These are phyloP conservation scores for Rutstroemia sp. DNA, from an alignment of 2,329 filamentous ascomycete genomes.

Conservation along the genomic window DNA sequence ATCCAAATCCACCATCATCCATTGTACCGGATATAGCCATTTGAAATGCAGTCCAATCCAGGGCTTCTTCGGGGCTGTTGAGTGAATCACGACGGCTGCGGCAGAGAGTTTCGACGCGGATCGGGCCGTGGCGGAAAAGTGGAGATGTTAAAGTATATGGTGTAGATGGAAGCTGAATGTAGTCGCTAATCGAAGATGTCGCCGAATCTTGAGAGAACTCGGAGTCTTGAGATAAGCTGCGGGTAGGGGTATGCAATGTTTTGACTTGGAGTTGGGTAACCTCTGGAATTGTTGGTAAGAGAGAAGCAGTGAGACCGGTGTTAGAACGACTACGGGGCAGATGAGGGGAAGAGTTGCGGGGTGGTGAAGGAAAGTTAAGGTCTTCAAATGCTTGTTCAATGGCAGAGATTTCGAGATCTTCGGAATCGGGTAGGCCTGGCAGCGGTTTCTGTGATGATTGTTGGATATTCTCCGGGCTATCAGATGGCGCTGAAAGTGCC, in stretches of 20 bases:
- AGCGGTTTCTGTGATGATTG: background rate
- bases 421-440: background rate
- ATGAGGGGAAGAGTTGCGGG: conserved; percentile 29
- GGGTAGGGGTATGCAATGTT: background rate
- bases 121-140: conserved; percentile 46
- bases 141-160: conserved; percentile 43
- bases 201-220: conserved; percentile 2
- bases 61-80: conserved; percentile 36
- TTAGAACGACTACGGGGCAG: conserved; percentile 23
- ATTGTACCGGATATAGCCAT: conserved; percentile 55
- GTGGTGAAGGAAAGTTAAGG: conserved; percentile 28
- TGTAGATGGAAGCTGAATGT: conserved; percentile 34
- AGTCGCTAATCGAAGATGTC: conserved; percentile 17
- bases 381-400: conserved; percentile 18
- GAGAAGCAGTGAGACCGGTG: conserved; percentile 14
- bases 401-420: conserved; percentile 1
- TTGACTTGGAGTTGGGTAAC: conserved; percentile 21
- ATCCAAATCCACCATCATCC: conserved; percentile 35
- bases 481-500: background rate
- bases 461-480: background rate
- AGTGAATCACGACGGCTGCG: conserved; percentile 28
- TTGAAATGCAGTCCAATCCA: conserved; percentile 60
- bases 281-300: conserved; percentile 38
- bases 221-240: conserved; percentile 5
- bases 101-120: conserved; percentile 41